These are phyloP conservation scores for Hanseniaspora uvarum DNA, from an alignment of 1,139 yeast species.

Conservation along the genomic window DNA sequence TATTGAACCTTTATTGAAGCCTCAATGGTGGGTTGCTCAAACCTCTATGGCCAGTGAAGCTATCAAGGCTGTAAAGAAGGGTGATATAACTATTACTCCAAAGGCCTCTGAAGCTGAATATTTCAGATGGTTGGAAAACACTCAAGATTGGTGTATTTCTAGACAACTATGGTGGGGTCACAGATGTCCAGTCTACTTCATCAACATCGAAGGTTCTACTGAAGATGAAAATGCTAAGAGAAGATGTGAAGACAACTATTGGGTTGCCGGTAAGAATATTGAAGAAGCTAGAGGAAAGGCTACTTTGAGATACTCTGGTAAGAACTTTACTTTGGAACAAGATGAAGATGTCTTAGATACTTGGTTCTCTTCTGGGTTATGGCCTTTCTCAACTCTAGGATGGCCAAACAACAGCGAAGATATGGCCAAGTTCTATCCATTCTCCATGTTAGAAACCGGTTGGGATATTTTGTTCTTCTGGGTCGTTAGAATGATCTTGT, in stretches of 20 bases:
- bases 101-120: conserved; percentile 86
- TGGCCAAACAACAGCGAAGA: conserved; percentile 83
- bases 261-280: conserved; percentile 81
- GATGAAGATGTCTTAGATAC: conserved; percentile 98
- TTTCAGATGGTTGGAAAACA: conserved; percentile 90
- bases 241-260: conserved; percentile 50
- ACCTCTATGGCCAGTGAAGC: conserved; percentile 83
- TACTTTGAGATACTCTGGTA: conserved; percentile 54
- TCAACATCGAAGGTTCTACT: conserved; percentile 59
- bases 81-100: conserved; percentile 74
- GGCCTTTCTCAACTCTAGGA: conserved; percentile 95
- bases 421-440: conserved; percentile 70
- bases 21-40: conserved; percentile 99
- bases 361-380: conserved; percentile 95
- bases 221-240: conserved; percentile 39
- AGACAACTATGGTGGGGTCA: conserved; percentile 99
- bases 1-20: conserved; percentile 91
- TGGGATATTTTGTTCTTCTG: conserved; percentile 99
- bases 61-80: conserved; percentile 71
- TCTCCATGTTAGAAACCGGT: conserved; percentile 92
- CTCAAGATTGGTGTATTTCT: conserved; percentile 99
- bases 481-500: conserved; percentile 93
- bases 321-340: conserved; percentile 68
- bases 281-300: conserved; percentile 86
- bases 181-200: conserved; percentile 93